A percentile compares a stretch with the other conserved stretches of the same genome.
Evolutionary conservation across 2,329 filamentous ascomycete species (phyloP).

Genomic region (Catunica adiposa): DNA sequence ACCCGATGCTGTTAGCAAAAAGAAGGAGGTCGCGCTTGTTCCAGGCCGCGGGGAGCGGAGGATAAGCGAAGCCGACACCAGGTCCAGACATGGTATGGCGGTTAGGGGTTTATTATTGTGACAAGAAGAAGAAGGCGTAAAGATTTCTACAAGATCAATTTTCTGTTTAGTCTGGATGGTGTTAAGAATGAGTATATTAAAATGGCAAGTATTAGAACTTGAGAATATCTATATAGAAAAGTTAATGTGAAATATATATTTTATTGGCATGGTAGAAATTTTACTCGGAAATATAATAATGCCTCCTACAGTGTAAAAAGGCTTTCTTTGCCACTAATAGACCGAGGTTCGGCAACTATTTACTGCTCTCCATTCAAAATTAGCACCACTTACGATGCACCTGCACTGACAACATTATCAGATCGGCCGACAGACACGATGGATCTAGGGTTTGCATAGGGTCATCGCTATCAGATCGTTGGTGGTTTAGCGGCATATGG

Average conservation of each 20-base stretch:
- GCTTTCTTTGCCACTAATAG: neutral
- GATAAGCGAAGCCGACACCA: constrained; percentile 64
- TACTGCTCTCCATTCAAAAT: neutral
- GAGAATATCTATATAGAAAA: no score
- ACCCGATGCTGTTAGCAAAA: constrained; percentile 80
- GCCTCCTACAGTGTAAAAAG: no score
- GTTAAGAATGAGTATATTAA: no score
- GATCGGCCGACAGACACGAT: neutral
- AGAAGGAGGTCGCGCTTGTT: constrained; percentile 74
- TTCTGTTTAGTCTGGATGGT: neutral
- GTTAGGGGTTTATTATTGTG: neutral
- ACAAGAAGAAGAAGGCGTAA: neutral
- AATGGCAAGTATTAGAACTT: no score
- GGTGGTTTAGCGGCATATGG: no score
- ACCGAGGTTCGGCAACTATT: neutral
- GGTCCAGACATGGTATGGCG: constrained; percentile 24
- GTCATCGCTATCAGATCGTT: neutral
- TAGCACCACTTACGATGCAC: neutral
- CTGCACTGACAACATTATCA: constrained; percentile 1
- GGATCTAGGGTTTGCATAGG: neutral
- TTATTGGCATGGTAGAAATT: no score
- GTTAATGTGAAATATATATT: no score
- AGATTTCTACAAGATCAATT: neutral
- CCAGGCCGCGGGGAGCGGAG: constrained; percentile 62
- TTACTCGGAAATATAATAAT: no score